phyloP scores from a whole-genome alignment of 768 basidiomycete genomes.

The Mycena latifolia region DNA sequence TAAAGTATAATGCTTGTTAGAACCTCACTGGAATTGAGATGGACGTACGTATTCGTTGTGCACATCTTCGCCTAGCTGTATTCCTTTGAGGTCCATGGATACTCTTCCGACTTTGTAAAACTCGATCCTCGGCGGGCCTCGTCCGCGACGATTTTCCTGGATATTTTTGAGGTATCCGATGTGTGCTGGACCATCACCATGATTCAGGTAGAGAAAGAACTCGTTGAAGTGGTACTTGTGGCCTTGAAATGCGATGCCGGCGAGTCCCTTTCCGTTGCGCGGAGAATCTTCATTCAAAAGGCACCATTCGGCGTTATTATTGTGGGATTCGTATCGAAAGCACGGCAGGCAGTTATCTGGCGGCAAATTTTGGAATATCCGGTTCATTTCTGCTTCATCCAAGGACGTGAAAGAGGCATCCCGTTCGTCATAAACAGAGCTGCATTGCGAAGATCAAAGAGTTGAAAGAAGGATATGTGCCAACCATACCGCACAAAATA shows the following conservation, averaged over 20 bases:
- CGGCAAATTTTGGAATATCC: constrained; percentile 43
- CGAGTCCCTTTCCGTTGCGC: constrained; percentile 37
- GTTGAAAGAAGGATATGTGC: background rate
- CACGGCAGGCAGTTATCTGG: constrained; percentile 71
- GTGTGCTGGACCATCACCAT: constrained; percentile 62
- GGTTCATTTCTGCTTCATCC: constrained; percentile 41
- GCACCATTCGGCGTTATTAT: constrained; percentile 43
- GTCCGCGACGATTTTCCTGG: constrained; percentile 35
- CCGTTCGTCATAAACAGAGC: constrained; percentile 62
- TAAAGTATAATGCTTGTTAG: constrained; percentile 40
- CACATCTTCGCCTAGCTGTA: constrained; percentile 27
- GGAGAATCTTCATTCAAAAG: constrained; percentile 42
- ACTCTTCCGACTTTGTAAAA: constrained; percentile 66
- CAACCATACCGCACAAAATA: constrained; percentile 37
- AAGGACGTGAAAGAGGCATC: constrained; percentile 62
- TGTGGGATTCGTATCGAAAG: constrained; percentile 45
- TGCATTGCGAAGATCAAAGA: constrained; percentile 38
- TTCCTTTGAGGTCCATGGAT: constrained; percentile 44
- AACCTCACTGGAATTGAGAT: background rate
- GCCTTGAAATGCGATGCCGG: constrained; percentile 61
- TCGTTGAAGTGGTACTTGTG: constrained; percentile 71
- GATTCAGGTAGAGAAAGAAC: constrained; percentile 61
- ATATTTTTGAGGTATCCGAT: constrained; percentile 66
- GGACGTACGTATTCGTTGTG: constrained; percentile 17
- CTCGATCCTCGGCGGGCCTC: constrained; percentile 41